These are phyloP conservation scores for Penicillium sp. DNA, from an alignment of 2,329 filamentous ascomycete genomes.

Conservation along the genomic window DNA sequence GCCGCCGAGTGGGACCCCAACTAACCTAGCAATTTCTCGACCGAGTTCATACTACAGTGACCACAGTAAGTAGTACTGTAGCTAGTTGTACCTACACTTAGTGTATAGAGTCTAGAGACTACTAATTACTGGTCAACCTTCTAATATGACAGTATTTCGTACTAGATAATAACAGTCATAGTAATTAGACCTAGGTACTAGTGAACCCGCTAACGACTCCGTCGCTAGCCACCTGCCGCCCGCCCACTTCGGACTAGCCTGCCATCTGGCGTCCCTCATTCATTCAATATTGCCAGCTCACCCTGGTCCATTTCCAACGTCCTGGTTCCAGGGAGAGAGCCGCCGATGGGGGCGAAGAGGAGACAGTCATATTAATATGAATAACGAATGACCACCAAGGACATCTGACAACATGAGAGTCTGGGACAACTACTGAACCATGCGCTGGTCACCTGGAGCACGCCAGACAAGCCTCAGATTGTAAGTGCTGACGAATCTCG, in stretches of 20 bases:
- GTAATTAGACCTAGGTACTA: not conserved
- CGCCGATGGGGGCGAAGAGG: not conserved
- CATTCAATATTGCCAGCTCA: constrained; percentile 1
- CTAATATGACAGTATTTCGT: not conserved
- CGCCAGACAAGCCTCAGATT: constrained; percentile 7
- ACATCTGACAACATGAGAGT: not conserved
- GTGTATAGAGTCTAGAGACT: too few species aligned
- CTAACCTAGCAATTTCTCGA: not conserved
- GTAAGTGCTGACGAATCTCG: constrained; percentile 2
- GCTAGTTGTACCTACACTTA: not conserved
- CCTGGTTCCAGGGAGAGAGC: constrained; percentile 1
- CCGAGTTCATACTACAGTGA: too few species aligned
- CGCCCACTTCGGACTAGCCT: not conserved
- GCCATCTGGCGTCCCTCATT: not conserved
- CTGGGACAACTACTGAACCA: constrained; percentile 11
- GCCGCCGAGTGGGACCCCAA: not conserved
- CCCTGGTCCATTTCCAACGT: not conserved
- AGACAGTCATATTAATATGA: not conserved
- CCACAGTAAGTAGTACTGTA: not conserved
- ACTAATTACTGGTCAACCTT: too few species aligned
- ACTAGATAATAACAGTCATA: not conserved
- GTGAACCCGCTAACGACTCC: constrained; percentile 3
- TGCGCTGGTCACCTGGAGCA: constrained; percentile 20
- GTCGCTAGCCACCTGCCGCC: constrained; percentile 3
- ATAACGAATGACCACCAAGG: not conserved